Base-by-base conservation (phyloP, 176 grass and related monocot species). In the Oryza nivara region DNA sequence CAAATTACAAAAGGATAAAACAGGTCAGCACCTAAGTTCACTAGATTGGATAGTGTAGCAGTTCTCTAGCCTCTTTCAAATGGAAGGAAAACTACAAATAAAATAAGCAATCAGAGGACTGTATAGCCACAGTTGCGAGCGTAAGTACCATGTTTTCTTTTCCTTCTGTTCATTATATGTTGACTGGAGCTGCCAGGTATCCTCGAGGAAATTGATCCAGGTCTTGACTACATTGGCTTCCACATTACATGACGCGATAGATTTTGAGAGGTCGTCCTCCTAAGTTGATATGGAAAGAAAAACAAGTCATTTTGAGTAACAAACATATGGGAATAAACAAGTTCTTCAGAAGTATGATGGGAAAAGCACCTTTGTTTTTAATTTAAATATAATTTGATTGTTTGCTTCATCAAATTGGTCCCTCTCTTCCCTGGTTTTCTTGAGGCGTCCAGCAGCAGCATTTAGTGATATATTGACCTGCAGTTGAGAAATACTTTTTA, bases 321-420 rank as follows among this genome's bases (percentile, higher is more conserved):
- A 83, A 56, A 22, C 23, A 72, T 41, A 38, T 56, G 45, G 20
- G 20, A 72, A 72, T n/a, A 28, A 71, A 68, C 44, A 68, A 44
- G 45, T 34, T 46, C 6, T 45, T 81, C 38, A 32, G 72, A 25
- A 60, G 45, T 67, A 82, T 67, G 32, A 82, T 28, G 19, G 40
- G 11, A 38, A 41, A n/a, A 6, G 16, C 74, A 98, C 96, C 96
- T 98, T 98, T 35, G 83, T 86, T 89, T 98, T 96, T 68, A 98
- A 79, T 81, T 86, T 90, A 65, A 96, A 72, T 60, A 98, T 80
- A 65, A 98, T 86, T 84, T 95, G 89, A 71, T 90, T 92, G 82
- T 92, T 98, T 81, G 96, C 93, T 86, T 98, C 93, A 56, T 98
- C 93, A 87, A 98, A 98, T 88, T 98, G 91, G 44, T 98, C 91